Evolutionary conservation across 371 early-diverging fungal species (phyloP).

Genomic region (Mortierella sp.): DNA sequence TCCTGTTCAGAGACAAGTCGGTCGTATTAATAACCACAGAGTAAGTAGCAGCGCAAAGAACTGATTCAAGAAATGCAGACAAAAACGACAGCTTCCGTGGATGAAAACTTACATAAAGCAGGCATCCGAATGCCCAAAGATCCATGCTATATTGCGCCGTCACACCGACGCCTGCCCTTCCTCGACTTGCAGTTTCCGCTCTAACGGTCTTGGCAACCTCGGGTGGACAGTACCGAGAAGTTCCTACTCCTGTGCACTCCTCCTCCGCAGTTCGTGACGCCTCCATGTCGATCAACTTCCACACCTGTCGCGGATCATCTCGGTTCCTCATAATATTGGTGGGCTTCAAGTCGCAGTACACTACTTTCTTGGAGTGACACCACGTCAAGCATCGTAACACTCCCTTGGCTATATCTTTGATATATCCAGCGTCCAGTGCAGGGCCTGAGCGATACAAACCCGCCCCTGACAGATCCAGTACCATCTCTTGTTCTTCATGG

Average conservation of each 20-base stretch:
- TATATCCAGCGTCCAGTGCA: conserved; percentile 38
- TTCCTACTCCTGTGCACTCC: conserved; percentile 36
- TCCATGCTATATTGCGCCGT: conserved; percentile 45
- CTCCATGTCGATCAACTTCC: conserved; percentile 49
- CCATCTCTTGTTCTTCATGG: not conserved
- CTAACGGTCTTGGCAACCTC: conserved; percentile 26
- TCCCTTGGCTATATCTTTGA: conserved; percentile 46
- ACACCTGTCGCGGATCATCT: conserved; percentile 46
- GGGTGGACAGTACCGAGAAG: conserved; percentile 41
- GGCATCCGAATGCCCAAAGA: conserved; percentile 52
- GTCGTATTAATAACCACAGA: not conserved
- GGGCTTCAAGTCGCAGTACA: conserved; percentile 47
- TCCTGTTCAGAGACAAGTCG: conserved; percentile 10
- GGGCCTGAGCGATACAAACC: conserved; percentile 32
- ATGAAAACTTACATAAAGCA: conserved; percentile 34
- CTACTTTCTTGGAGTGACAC: conserved; percentile 50
- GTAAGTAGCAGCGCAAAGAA: not conserved
- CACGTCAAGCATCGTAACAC: conserved; percentile 40
- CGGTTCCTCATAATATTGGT: conserved; percentile 52
- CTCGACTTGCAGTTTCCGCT: not conserved
- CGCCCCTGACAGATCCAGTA: conserved; percentile 20
- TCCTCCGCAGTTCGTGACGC: conserved; percentile 35
- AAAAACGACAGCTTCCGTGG: too few species aligned
- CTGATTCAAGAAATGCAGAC: not conserved
- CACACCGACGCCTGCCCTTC: conserved; percentile 9